phyloP scores from a whole-genome alignment of 495 filamentous ascomycete species.

The Hyphodiscus hymeniophilus region DNA sequence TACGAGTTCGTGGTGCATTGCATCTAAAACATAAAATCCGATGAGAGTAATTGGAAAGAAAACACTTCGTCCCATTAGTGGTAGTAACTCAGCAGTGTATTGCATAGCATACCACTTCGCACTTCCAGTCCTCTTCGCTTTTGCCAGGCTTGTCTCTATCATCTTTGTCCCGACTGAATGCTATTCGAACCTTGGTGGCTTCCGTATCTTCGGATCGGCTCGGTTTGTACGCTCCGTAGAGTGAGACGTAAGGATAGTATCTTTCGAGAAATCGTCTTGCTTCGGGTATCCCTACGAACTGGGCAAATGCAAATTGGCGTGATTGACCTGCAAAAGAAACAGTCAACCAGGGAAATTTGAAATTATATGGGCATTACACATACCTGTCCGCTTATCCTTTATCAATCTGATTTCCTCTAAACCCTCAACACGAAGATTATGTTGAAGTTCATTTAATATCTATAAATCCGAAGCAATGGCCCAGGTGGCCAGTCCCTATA shows the following conservation, averaged over 20 bases:
- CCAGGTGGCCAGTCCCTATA: slow-evolving; percentile 25
- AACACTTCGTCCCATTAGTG: slow-evolving; percentile 46
- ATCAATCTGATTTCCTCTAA: slow-evolving; percentile 59
- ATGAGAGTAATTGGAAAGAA: slow-evolving; percentile 61
- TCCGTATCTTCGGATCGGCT: slow-evolving; percentile 37
- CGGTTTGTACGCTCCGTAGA: slow-evolving; percentile 24
- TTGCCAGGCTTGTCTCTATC: slow-evolving; percentile 39
- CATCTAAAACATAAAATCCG: slow-evolving; percentile 68
- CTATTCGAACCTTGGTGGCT: slow-evolving; percentile 51
- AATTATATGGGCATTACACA: slow-evolving; percentile 11
- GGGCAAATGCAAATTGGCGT: slow-evolving; percentile 59
- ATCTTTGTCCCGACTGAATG: slow-evolving; percentile 49
- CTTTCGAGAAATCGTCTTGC: slow-evolving; percentile 58
- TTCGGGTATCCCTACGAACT: slow-evolving; percentile 50
- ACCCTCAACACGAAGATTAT: slow-evolving; percentile 47
- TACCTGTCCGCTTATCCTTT: slow-evolving; percentile 59
- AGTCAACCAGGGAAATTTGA: background rate
- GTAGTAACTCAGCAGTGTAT: background rate
- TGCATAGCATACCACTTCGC: slow-evolving; percentile 48
- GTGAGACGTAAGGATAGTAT: slow-evolving; percentile 54
- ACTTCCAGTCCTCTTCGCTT: slow-evolving; percentile 69
- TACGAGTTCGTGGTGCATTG: slow-evolving; percentile 61
- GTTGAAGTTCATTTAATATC: slow-evolving; percentile 54
- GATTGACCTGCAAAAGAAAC: slow-evolving; percentile 39
- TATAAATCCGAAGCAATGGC: slow-evolving; percentile 36